These are phyloP conservation scores for Colletotrichum sp. DNA, from an alignment of 2,329 filamentous ascomycete species.

Conservation along the genomic window DNA sequence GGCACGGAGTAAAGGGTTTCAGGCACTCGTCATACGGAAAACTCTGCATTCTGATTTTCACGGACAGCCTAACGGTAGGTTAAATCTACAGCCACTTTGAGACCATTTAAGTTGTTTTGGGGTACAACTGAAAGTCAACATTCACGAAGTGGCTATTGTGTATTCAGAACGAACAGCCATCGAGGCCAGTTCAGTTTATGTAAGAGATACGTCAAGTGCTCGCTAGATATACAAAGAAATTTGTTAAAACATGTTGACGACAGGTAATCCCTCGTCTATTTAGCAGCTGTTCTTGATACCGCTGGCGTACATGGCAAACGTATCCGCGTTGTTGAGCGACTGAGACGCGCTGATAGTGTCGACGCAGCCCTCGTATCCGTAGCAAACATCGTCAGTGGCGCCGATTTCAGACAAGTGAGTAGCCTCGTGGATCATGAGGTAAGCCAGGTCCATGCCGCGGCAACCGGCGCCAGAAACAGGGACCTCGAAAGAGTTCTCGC, in stretches of 20 bases:
- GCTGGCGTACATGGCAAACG: conserved; percentile 20
- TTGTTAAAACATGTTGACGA: background rate
- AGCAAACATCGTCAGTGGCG: conserved; percentile 46
- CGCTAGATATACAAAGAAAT: background rate
- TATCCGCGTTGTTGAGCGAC: conserved; percentile 20
- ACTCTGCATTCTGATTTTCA: background rate
- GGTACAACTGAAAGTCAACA: background rate
- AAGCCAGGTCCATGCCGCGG: conserved; percentile 59
- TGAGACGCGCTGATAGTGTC: conserved; percentile 5
- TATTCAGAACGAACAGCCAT: background rate
- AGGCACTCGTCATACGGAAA: too few species aligned
- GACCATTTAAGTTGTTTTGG: background rate
- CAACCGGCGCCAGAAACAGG: conserved; percentile 54
- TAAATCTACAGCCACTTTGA: background rate
- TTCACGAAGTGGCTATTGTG: background rate
- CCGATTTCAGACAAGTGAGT: conserved; percentile 65
- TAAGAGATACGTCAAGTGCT: background rate
- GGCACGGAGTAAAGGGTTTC: too few species aligned
- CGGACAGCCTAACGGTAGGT: too few species aligned
- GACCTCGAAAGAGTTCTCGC: conserved; percentile 63
- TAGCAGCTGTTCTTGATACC: conserved; percentile 1
- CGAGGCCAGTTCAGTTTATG: background rate
- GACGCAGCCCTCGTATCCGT: conserved; percentile 27
- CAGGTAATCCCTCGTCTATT: background rate
- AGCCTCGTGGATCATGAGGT: conserved; percentile 68